Evolutionary conservation across 108 stramenopile species (phyloP).

Genomic region (Parietichytrium sp.): DNA sequence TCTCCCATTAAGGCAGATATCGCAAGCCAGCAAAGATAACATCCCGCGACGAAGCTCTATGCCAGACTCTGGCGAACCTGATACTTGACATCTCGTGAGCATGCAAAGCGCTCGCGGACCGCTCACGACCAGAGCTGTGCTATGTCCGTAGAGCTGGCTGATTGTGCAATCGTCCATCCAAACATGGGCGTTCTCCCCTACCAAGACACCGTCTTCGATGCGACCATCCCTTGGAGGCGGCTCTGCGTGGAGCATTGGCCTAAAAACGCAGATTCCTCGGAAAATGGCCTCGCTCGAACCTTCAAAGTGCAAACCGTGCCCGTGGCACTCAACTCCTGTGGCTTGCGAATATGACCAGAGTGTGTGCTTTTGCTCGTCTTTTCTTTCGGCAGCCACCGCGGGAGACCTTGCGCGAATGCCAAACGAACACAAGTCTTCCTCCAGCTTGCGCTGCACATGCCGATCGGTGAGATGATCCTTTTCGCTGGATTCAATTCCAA

Average conservation of each 20-base stretch:
- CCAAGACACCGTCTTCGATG: not conserved
- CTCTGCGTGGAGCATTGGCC: not conserved
- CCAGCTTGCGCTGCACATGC: not conserved
- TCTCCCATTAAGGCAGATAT: not conserved
- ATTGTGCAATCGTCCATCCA: not conserved
- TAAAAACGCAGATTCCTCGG: not conserved
- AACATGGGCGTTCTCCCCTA: not conserved
- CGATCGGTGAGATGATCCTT: not conserved
- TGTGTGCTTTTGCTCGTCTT: conserved; percentile 20
- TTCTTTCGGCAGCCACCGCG: not conserved
- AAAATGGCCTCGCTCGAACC: not conserved
- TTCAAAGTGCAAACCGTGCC: not conserved
- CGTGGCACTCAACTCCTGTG: not conserved
- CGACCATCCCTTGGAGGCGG: not conserved
- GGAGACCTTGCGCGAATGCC: not conserved
- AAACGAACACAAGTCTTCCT: not conserved
- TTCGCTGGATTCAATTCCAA: conserved; percentile 13
- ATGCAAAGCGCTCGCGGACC: not conserved
- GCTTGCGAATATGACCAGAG: not conserved
- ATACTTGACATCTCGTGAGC: not conserved
- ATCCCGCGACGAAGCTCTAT: not conserved
- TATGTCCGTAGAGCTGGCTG: not conserved
- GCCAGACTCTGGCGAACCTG: not conserved
- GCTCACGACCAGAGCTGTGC: not conserved
- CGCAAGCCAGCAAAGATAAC: not conserved